Base-by-base conservation (phyloP, 495 filamentous ascomycete species). In the Halenospora varia region DNA sequence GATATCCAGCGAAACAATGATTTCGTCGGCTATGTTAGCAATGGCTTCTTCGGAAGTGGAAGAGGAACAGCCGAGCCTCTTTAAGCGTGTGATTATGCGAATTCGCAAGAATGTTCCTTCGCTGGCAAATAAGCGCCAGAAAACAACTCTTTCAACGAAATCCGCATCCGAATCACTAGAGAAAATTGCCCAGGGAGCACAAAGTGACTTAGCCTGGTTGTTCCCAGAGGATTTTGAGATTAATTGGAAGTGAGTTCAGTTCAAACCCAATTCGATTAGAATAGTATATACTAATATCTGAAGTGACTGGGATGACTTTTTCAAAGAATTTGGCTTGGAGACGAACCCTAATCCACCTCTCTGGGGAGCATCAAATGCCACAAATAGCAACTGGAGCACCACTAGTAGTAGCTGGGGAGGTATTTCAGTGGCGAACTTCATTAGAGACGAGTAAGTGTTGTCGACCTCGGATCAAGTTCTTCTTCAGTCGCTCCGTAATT, bases 41-140 rank as follows among this genome's bases (percentile, higher is more conserved):
- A 13, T n/a, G 22, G 9, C 3, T 50, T 22, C 9, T 50, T 9
- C 18, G 17, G 17, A 6, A 2, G 35, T 22, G 45, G 11, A 18
- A 17, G 40, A 55, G 25, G 53, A 55, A 3, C n/a, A 8, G n/a
- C 53, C 53, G 13, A 25, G 53, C n/a, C 13, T 55, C 9, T 55
- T 55, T 41, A 55, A 55, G 41, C 53, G 53, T 10, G 53, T 55
- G 13, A 55, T 55, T 11, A 47, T 55, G 8, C 53, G 20, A 50
- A 22, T 50, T 19, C 8, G 4, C 20, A 50, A 50, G 29, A 35
- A 35, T 35, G 29, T 13, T 35, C 29, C 29, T 6, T 35, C 6
- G 29, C 6, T 35, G 4, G 29, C 29, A 6, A 35, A 13, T 13
- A 35, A 35, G 29, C 29, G 29, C 29, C 29, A 35, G 29, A 35